Evolutionary conservation across 169 alveolate species (phyloP).

Genomic region (Cryptosporidium tyzzeri): DNA sequence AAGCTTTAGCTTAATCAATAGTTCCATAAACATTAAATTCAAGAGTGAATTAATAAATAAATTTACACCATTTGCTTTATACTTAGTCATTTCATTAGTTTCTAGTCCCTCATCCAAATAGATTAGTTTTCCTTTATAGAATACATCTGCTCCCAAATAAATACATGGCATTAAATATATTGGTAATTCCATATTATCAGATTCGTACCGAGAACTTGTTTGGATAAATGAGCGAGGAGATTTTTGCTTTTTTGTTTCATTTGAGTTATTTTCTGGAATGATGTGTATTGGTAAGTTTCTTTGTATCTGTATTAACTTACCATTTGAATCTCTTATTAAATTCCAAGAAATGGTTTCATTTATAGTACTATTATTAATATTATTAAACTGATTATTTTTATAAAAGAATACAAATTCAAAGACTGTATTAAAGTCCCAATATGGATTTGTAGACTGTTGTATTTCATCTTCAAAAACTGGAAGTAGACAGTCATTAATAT

Average conservation of each 20-base stretch:
- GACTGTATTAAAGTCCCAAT: constrained; percentile 45
- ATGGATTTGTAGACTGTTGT: not conserved
- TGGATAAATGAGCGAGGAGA: not conserved
- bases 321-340: constrained; percentile 19
- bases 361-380: not conserved
- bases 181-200: not conserved
- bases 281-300: not conserved
- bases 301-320: constrained; percentile 21
- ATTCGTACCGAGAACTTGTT: not conserved
- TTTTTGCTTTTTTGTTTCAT: not conserved
- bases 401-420: constrained; percentile 5
- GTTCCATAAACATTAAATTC: constrained; percentile 27
- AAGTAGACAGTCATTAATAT: constrained; percentile 17
- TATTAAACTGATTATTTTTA: constrained; percentile 20
- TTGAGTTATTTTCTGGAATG: not conserved
- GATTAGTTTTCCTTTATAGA: not conserved
- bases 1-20: not conserved
- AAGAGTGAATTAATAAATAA: constrained; percentile 12
- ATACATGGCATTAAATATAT: constrained; percentile 59
- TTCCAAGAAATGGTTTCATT: constrained; percentile 29
- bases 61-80: not conserved
- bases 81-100: not conserved
- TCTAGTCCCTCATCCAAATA: not conserved
- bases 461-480: constrained; percentile 24
- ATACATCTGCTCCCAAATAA: constrained; percentile 38